Evolutionary conservation across 2,329 filamentous ascomycete genomes (phyloP).

Genomic region (Lachnellula subtilissima): DNA sequence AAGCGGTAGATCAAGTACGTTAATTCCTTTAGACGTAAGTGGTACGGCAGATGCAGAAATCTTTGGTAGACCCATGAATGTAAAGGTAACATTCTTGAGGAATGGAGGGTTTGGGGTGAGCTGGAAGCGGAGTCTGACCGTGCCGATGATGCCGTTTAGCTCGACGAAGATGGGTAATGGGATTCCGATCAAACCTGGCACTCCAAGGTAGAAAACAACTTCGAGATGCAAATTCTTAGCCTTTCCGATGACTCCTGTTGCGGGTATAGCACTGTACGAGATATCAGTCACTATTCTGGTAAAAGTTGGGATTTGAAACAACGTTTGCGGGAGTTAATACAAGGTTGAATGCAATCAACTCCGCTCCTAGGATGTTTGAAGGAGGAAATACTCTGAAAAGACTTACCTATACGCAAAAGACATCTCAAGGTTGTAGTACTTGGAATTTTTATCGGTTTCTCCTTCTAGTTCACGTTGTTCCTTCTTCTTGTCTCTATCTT

Average conservation of each 20-base stretch:
- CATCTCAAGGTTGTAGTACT: slow-evolving; percentile 19
- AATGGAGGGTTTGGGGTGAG: slow-evolving; percentile 17
- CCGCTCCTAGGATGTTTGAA: too few species aligned
- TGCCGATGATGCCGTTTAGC: slow-evolving; percentile 19
- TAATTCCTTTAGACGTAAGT: slow-evolving; percentile 17
- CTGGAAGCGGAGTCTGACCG: slow-evolving; percentile 16
- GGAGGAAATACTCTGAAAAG: too few species aligned
- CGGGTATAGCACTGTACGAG: slow-evolving; percentile 16
- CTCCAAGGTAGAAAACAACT: slow-evolving; percentile 18
- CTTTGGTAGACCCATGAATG: slow-evolving; percentile 20
- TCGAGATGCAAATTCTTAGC: slow-evolving; percentile 23
- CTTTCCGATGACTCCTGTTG: slow-evolving; percentile 19
- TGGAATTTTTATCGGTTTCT: slow-evolving; percentile 12
- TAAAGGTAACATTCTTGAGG: slow-evolving; percentile 19
- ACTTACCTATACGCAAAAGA: slow-evolving; percentile 10
- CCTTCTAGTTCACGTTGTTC: slow-evolving; percentile 18
- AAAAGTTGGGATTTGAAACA: too few species aligned
- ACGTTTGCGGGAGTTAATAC: too few species aligned
- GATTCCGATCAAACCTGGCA: slow-evolving; percentile 16
- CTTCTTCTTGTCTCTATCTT: slow-evolving; percentile 13
- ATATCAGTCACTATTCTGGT: too few species aligned
- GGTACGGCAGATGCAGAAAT: slow-evolving; percentile 18
- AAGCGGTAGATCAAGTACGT: slow-evolving; percentile 15
- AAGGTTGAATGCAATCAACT: too few species aligned
- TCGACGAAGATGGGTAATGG: slow-evolving; percentile 18